phyloP scores from a whole-genome alignment of 2,329 filamentous ascomycete species.

The Penicillium glabrum region DNA sequence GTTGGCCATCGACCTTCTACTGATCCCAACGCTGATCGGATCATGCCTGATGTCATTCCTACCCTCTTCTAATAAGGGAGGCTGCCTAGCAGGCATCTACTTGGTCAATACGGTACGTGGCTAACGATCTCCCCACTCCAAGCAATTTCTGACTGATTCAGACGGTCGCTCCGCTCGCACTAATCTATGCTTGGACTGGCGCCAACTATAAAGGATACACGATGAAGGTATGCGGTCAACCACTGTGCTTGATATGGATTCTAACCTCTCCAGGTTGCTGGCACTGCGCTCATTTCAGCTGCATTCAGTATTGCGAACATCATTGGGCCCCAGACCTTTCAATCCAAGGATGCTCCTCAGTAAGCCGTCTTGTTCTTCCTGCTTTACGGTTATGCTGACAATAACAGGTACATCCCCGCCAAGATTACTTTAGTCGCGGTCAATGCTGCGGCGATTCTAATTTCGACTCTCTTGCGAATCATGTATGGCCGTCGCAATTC shows the following conservation, averaged over 20 bases:
- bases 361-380: constrained; percentile 13
- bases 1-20: constrained; percentile 41
- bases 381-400: background rate
- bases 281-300: constrained; percentile 46
- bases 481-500: constrained; percentile 29
- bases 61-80: constrained; percentile 38
- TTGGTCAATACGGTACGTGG: constrained; percentile 30
- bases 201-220: constrained; percentile 51
- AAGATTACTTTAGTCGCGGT: constrained; percentile 41
- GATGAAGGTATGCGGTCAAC: constrained; percentile 27
- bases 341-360: constrained; percentile 42
- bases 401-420: constrained; percentile 30
- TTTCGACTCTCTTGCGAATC: constrained; percentile 24
- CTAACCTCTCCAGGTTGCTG: constrained; percentile 40
- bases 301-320: constrained; percentile 40
- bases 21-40: constrained; percentile 48
- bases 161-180: constrained; percentile 43
- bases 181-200: constrained; percentile 47
- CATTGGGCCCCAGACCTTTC: constrained; percentile 46
- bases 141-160: constrained; percentile 4
- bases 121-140: background rate
- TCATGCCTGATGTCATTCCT: constrained; percentile 40
- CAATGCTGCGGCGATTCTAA: constrained; percentile 28
- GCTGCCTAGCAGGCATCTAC: constrained; percentile 46
- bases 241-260: background rate